Conservation (phyloP, 768 basidiomycete species). For the Leucosporidium creatinivorum region DNA sequence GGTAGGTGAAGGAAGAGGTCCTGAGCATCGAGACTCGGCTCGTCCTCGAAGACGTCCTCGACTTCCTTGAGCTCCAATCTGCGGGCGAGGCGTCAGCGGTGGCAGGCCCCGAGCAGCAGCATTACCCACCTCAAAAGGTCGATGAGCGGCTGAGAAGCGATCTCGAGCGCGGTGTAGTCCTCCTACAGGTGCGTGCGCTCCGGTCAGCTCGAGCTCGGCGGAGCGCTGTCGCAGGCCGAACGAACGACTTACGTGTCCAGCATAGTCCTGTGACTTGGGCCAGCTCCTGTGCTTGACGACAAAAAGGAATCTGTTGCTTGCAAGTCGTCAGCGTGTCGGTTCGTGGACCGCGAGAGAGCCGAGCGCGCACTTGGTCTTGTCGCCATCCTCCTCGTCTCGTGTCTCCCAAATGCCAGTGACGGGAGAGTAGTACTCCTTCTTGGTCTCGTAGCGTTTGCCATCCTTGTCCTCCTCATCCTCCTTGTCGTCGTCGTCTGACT, state of each 20-base stretch:
- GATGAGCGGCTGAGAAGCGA: neutral
- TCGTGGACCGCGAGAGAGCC: too few relatives aligned
- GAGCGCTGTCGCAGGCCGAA: too few relatives aligned
- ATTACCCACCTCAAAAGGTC: neutral
- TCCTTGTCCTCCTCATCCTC: neutral
- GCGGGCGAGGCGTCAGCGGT: neutral
- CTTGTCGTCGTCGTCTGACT: neutral
- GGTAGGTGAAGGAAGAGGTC: slow-evolving; percentile 45
- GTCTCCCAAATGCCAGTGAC: neutral
- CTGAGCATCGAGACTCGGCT: slow-evolving; percentile 3
- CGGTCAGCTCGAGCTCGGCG: too few relatives aligned
- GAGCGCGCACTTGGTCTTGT: neutral
- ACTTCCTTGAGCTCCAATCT: neutral
- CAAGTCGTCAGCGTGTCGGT: neutral
- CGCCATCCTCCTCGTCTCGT: neutral
- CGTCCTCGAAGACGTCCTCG: slow-evolving; percentile 19
- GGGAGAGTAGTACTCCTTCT: neutral
- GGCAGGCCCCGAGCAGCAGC: neutral
- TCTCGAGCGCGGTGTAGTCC: slow-evolving; percentile 1
- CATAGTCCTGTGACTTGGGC: slow-evolving; percentile 1
- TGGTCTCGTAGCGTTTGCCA: neutral
- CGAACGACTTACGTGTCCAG: neutral
- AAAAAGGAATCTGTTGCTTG: neutral
- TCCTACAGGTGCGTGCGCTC: neutral
- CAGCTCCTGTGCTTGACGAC: neutral